Percentiles rank a stretch among this genome's conserved stretches.
Conservation (phyloP, 768 basidiomycete genomes). For the Lentinula raphanica region DNA sequence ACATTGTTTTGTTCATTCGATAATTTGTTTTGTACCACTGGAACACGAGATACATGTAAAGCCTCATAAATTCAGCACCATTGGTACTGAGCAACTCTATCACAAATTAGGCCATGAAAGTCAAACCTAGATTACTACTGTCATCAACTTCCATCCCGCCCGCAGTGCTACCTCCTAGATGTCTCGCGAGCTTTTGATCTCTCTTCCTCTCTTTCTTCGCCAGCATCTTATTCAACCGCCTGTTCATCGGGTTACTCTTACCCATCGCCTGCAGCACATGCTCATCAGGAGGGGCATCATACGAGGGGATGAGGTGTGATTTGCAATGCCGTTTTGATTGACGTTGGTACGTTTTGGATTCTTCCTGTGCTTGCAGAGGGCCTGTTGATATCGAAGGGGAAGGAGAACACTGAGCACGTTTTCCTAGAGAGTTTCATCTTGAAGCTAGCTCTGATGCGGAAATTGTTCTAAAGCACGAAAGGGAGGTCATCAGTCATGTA, state of each 20-base stretch:
- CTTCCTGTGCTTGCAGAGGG: slow-evolving; percentile 8
- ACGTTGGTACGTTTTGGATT: background rate
- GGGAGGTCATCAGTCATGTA: background rate
- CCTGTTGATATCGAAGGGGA: slow-evolving; percentile 13
- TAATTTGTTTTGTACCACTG: too few relatives aligned
- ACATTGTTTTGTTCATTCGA: too few relatives aligned
- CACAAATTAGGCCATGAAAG: slow-evolving; percentile 35
- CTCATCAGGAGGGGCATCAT: slow-evolving; percentile 45
- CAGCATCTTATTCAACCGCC: slow-evolving; percentile 57
- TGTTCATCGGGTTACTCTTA: slow-evolving; percentile 52
- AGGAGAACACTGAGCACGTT: slow-evolving; percentile 25
- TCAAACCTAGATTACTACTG: slow-evolving; percentile 30
- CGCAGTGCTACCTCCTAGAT: slow-evolving; percentile 17
- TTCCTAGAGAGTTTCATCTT: slow-evolving; percentile 23
- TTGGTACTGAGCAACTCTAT: background rate
- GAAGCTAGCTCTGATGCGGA: background rate
- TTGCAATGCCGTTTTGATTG: slow-evolving; percentile 60
- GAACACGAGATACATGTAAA: too few relatives aligned
- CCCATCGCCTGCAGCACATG: slow-evolving; percentile 44
- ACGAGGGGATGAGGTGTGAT: slow-evolving; percentile 47
- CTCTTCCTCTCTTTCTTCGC: slow-evolving; percentile 61
- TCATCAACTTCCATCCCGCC: slow-evolving; percentile 45
- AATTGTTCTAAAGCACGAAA: background rate
- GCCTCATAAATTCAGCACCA: too few relatives aligned
- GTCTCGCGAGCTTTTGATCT: slow-evolving; percentile 46